Evolutionary conservation across 2,329 filamentous ascomycete species (phyloP).

Genomic region (Claviceps arundinis): DNA sequence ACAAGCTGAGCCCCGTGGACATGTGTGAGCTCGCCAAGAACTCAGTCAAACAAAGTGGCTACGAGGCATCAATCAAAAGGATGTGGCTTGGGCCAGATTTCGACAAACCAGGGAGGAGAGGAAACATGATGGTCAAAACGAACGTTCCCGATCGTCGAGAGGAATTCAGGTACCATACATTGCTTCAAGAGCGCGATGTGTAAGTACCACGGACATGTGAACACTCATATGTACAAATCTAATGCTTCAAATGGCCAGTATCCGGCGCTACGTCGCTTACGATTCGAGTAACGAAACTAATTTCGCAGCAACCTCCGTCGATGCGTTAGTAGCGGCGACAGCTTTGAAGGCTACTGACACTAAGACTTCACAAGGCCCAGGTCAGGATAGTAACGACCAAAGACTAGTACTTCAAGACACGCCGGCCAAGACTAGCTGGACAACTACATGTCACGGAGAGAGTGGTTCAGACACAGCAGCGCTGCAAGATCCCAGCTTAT

Average conservation of each 20-base stretch:
- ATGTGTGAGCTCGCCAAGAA: conserved; percentile 98
- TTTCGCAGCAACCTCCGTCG: background rate
- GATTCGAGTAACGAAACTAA: conserved; percentile 13
- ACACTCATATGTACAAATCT: conserved; percentile 1
- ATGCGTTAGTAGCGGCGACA: background rate
- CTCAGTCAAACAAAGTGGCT: conserved; percentile 88
- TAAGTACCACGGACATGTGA: conserved; percentile 30
- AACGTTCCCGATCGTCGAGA: conserved; percentile 91
- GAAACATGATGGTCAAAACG: conserved; percentile 89
- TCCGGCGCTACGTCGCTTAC: conserved; percentile 29
- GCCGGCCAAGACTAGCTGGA: background rate
- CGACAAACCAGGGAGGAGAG: conserved; percentile 61
- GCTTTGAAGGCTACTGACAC: background rate
- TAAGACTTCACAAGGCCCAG: background rate
- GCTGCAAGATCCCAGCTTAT: conserved; percentile 44
- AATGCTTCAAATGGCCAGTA: conserved; percentile 14
- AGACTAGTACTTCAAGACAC: background rate
- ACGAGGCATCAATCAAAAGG: conserved; percentile 77
- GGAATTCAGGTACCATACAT: conserved; percentile 77
- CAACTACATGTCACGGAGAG: background rate
- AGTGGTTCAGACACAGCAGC: conserved; percentile 21
- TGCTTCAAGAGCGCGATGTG: conserved; percentile 75
- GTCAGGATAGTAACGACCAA: background rate
- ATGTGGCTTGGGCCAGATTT: conserved; percentile 80
- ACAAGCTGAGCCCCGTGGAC: conserved; percentile 90